Percentiles rank a stretch among this genome's conserved stretches.
These are phyloP conservation scores for Alnus rubra DNA, from an alignment of 306 rosid species.

Conservation along the genomic window DNA sequence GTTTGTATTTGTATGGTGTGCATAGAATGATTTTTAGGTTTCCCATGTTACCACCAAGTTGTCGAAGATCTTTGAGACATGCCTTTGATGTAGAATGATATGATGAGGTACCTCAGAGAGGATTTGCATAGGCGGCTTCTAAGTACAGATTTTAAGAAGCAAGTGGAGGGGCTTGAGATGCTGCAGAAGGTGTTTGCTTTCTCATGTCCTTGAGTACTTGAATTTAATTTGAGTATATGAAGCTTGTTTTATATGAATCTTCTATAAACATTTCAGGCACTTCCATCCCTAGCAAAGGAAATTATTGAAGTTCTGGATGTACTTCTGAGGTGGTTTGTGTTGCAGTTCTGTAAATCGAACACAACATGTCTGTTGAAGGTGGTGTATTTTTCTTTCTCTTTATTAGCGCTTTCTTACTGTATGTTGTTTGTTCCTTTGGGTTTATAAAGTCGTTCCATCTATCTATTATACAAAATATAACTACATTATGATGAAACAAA, in stretches of 20 bases:
- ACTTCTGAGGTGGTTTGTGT: constrained; percentile 88
- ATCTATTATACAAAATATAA: constrained; percentile 2
- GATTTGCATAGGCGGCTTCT: constrained; percentile 93
- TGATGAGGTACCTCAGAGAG: constrained; percentile 93
- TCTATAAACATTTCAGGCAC: constrained; percentile 60
- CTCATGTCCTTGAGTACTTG: constrained; percentile 3
- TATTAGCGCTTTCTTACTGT: constrained; percentile 1
- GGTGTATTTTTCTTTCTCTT: constrained; percentile 10
- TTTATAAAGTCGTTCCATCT: constrained; percentile 3
- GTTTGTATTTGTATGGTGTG: constrained; percentile 37
- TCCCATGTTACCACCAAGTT: constrained; percentile 18
- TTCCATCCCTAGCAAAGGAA: constrained; percentile 80
- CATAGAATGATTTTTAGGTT: background rate
- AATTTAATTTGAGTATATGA: constrained; percentile 12
- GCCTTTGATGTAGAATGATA: constrained; percentile 68
- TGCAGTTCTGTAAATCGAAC: constrained; percentile 97
- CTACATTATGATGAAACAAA: constrained; percentile 21
- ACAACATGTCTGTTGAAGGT: constrained; percentile 97
- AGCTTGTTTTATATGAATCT: constrained; percentile 14
- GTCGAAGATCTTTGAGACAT: constrained; percentile 20
- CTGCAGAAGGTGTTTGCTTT: constrained; percentile 77
- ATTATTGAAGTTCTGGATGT: constrained; percentile 87
- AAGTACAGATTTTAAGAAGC: constrained; percentile 93
- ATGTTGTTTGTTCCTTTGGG: background rate
- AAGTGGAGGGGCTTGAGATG: constrained; percentile 95